Evolutionary conservation across 768 basidiomycete species (phyloP), one percentile per base, ranked within the genome.

Genomic region (Pleurotus tuoliensis): DNA sequence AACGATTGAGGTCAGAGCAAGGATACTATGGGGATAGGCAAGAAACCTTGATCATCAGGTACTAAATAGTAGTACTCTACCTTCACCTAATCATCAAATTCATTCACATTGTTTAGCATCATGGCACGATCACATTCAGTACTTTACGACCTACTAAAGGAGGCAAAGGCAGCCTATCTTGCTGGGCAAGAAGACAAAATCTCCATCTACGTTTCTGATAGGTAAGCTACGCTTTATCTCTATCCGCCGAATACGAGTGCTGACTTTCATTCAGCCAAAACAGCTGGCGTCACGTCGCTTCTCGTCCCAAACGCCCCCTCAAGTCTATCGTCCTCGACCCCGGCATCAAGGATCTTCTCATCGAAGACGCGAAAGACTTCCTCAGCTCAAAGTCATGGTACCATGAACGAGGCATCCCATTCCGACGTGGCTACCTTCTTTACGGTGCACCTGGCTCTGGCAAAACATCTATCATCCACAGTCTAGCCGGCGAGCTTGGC

Each of bases 401-500:
- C 60, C 64, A 79, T 1, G 81, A 82, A 9, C 82, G 90, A 51
- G 90, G 89, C 0, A 91, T 92, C 57, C 90, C 91, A 1, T 92
- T 88, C 73, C 83, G 89, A 16, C 77, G 90, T 11, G 90, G 91
- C 11, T 90, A 89, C 64, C 78, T 91, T n/a, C 75, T 90, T 18
- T 80, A 89, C 61, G 90, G 90, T 18, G 84, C 80, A 4, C 88
- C 89, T 30, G 88, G 90, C 5, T 82, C 86, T 7, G 90, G 91
- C 0, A 93, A 91, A 65, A 90, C 89, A 0, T 87, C 84, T 25
- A 77, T 91, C 49, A 91, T 90, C 53, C 86, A 90, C 61, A 79
- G 82, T 46, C 72, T 92, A 5, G 88, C 90, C 1, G 88, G 90
- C n/a, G 89, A 90, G 66, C 79, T 92, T 18, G 81, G 79, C 3